Evolutionary conservation across 2,329 filamentous ascomycete genomes (phyloP).

Genomic region (Xylaria sp.): DNA sequence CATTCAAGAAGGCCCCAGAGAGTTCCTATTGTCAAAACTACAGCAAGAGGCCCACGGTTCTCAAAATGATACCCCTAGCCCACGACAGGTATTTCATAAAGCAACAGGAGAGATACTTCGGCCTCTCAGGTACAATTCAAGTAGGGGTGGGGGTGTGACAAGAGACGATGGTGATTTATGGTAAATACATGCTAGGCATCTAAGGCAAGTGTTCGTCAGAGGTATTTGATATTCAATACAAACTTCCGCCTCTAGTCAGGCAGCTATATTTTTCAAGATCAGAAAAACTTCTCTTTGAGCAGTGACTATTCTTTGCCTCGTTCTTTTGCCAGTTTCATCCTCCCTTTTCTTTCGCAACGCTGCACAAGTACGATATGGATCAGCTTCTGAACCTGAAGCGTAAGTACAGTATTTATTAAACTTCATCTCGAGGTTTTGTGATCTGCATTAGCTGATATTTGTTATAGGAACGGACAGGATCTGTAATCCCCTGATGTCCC

Average conservation of each 20-base stretch:
- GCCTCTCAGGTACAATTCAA: conserved; percentile 22
- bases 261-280: not conserved
- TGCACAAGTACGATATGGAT: not conserved
- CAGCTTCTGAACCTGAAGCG: not conserved
- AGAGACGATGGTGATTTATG: not conserved
- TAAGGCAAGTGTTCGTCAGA: not conserved
- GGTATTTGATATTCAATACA: not conserved
- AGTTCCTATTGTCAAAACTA: not conserved
- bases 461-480: not conserved
- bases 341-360: not conserved
- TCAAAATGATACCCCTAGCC: not conserved
- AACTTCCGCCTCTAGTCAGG: not conserved
- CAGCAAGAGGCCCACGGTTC: conserved; percentile 2
- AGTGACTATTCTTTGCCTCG: not conserved
- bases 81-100: conserved; percentile 21
- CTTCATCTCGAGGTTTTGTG: not conserved
- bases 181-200: not conserved
- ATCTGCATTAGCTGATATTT: not conserved
- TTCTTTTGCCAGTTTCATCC: not conserved
- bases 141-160: conserved; percentile 8
- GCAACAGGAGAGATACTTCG: conserved; percentile 25
- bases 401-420: not conserved
- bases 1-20: not conserved
- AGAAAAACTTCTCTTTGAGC: not conserved
- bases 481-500: not conserved